Evolutionary conservation across 2,329 filamentous ascomycete species (phyloP), one percentile per base, ranked within the genome.

Genomic region (Arthrinium puccinioides): DNA sequence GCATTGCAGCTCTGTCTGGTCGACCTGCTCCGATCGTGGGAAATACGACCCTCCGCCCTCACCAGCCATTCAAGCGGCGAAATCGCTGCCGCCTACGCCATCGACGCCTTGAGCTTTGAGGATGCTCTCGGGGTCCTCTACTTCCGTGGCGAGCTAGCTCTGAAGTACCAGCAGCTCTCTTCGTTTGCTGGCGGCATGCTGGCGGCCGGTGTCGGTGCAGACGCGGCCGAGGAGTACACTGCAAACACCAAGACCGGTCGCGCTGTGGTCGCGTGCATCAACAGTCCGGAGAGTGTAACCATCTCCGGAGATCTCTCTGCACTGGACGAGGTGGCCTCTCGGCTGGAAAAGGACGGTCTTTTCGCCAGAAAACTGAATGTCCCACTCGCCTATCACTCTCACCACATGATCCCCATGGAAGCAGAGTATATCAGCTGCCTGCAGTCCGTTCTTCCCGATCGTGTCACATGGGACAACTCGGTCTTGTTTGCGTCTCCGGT

Each of bases 1-100:
- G 61, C 62, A 0, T 46, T 66, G n/a, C 62, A 66, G 35, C 37
- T 64, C 1, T 59, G 59, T 2, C 46, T 66, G 21, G 54, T 56
- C 14, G 55, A 64, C 25, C 45, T 66, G 2, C 47, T 65, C 30
- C 44, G 45, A 19, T 50, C 52, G 16, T 64, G 60, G 60, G 57
- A 55, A 6, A 51, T 66, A 11, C 44, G 30, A 6, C 62, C 62
- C 1, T 48, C 48, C 1, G 60, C 60, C 1, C 61, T 64, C 8
- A 53, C 58, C 10, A 59, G 62, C n/a, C 62, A 65, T 42, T 63
- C 60, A 4, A 62, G 59, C 30, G 62, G 62, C 31, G 31, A 33
- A 16, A 24, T 33, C 20, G 31, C 13, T 5, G 31, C 31, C 14
- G 31, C 31, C 11, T 33, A 33, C 9, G 31, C 31, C 23, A 13